Evolutionary conservation across 345 rosid species (phyloP), one percentile per base, ranked within the genome.

Genomic region (Aquilaria malaccensis): DNA sequence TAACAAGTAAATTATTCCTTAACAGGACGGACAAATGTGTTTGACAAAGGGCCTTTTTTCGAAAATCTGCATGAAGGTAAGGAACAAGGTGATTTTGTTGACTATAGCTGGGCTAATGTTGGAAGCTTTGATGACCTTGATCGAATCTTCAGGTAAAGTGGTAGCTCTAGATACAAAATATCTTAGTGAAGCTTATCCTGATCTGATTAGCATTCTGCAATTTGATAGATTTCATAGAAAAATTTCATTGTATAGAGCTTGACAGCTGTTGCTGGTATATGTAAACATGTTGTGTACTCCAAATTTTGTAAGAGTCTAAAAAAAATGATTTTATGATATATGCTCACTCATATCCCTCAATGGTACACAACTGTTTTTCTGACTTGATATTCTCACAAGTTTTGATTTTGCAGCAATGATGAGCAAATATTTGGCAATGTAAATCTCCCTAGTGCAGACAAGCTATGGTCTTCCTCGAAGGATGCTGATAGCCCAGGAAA

Each of bases 121-220:
- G 89, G 97, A 80, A 88, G 97, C 74, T 94, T 94, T 76, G 99
- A 88, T 74, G 99, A 90, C 76, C 90, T 90, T 67, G 91, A 90
- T 73, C 87, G 67, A 68, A 86, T 94, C 62, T 86, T 94, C 75
- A 90, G 99, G 99, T 94, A 83, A 87, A 67, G 61, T 70, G 68
- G 61, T 30, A 48, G 66, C 60, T 50, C 31, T 58, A 11, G 43
- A 37, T 9, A 5, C 4, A 37, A 37, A 5, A 37, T 37, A 37
- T 37, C 4, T 37, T 5, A 37, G 43, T 37, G 3, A 4, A 37
- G 43, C 43, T 37, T 1, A 37, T 37, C 43, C 43, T 37, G 7
- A 37, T 37, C 7, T 37, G 43, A 37, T 37, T 37, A 37, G 43
- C 7, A 9, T 37, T 37, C 43, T 37, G 43, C 7, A 37, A 37